Percentiles rank a stretch among this genome's conserved stretches.
Conservation (phyloP, 805 yeast species). For the Wickerhamomyces subpelliculosus region DNA sequence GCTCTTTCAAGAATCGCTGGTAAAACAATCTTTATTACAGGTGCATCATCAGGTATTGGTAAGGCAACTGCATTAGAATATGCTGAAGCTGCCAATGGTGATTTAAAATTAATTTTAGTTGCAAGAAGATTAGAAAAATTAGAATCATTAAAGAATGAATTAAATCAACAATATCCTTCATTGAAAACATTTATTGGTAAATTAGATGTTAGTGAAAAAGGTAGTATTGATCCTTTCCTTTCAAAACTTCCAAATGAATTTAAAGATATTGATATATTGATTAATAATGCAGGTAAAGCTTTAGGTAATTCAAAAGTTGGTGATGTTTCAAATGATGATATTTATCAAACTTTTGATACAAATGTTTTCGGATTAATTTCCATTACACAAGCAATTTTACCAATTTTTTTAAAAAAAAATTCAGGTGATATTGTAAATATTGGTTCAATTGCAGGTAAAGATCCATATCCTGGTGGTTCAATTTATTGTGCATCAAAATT, state of each 20-base stretch:
- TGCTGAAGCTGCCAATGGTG: constrained; percentile 68
- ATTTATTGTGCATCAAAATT: constrained; percentile 74
- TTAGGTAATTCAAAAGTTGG: constrained; percentile 77
- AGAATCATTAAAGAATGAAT: constrained; percentile 38
- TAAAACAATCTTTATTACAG: constrained; percentile 82
- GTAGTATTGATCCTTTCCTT: constrained; percentile 46
- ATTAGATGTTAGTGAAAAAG: constrained; percentile 53
- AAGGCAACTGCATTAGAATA: constrained; percentile 85
- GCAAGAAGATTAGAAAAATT: constrained; percentile 73
- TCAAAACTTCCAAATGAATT: constrained; percentile 49
- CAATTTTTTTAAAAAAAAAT: constrained; percentile 62
- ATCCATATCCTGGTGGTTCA: constrained; percentile 73
- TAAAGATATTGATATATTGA: constrained; percentile 55
- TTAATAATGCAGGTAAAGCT: constrained; percentile 78
- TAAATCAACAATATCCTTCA: constrained; percentile 40
- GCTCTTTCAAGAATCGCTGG: constrained; percentile 79
- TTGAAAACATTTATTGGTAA: constrained; percentile 37
- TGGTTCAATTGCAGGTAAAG: constrained; percentile 77
- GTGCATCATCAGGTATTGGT: constrained; percentile 96
- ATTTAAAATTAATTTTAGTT: constrained; percentile 61
- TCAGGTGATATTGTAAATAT: constrained; percentile 67
- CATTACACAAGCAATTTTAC: constrained; percentile 73
- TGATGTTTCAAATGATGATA: constrained; percentile 51
- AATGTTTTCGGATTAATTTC: constrained; percentile 83
- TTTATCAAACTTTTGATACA: constrained; percentile 72